phyloP scores from a whole-genome alignment of 371 early-diverging fungal genomes.

The Apophysomyces trapeziformis region DNA sequence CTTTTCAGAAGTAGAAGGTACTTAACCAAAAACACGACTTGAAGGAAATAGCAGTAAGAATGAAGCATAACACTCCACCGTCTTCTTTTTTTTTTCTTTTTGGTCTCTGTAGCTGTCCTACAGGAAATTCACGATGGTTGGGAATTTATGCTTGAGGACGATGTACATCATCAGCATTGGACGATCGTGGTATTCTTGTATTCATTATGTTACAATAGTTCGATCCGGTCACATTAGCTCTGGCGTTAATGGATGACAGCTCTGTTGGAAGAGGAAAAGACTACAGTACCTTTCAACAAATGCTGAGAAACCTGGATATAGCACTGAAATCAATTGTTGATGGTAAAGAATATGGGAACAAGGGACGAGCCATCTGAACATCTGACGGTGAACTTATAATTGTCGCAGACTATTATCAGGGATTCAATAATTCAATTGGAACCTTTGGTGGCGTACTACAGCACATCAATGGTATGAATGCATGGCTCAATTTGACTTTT shows the following conservation, averaged over 20 bases:
- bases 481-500: conserved; percentile 9
- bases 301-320: conserved; percentile 75
- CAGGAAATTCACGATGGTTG: conserved; percentile 60
- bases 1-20: conserved; percentile 45
- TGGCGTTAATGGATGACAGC: conserved; percentile 87
- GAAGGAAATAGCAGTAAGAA: neutral
- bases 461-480: conserved; percentile 72
- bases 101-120: conserved; percentile 33
- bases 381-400: neutral
- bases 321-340: conserved; percentile 89
- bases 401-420: conserved; percentile 82
- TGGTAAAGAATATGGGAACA: conserved; percentile 48
- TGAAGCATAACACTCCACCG: neutral
- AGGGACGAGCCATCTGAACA: neutral
- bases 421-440: conserved; percentile 91
- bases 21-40: neutral
- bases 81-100: neutral
- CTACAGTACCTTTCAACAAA: conserved; percentile 72
- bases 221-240: conserved; percentile 88
- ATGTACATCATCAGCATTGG: conserved; percentile 36
- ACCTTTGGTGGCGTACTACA: conserved; percentile 91
- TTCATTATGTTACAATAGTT: conserved; percentile 55
- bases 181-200: neutral
- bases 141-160: conserved; percentile 69
- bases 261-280: conserved; percentile 76